Conservation (phyloP, 768 basidiomycete species). For the Suillus clintonianus region DNA sequence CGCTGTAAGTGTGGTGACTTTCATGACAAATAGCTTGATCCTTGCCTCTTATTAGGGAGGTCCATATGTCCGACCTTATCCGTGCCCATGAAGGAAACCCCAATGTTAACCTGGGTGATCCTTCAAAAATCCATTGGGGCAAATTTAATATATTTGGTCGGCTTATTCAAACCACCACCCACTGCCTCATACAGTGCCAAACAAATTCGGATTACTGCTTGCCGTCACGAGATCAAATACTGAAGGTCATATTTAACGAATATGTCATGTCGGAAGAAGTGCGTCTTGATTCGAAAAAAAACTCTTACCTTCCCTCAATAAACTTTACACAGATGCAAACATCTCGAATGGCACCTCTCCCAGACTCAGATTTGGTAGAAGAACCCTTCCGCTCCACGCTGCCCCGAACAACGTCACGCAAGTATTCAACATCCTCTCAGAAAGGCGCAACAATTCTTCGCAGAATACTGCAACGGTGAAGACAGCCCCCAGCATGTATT, state of each 20-base stretch:
- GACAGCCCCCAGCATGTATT: conserved; percentile 15
- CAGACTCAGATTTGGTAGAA: conserved; percentile 41
- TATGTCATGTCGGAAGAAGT: conserved; percentile 75
- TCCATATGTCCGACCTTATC: conserved; percentile 88
- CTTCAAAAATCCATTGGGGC: conserved; percentile 86
- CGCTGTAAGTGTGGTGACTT: conserved; percentile 51
- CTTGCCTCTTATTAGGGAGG: conserved; percentile 56
- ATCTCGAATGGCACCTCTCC: conserved; percentile 57
- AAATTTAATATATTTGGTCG: conserved; percentile 93
- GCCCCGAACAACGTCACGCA: conserved; percentile 33
- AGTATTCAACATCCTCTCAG: conserved; percentile 29
- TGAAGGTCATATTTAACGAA: conserved; percentile 54
- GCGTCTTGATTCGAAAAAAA: conserved; percentile 17
- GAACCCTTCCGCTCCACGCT: conserved; percentile 40
- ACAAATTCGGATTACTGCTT: conserved; percentile 61
- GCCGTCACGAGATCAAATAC: conserved; percentile 53
- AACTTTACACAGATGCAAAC: conserved; percentile 59
- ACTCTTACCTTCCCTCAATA: conserved; percentile 1
- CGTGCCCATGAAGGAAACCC: conserved; percentile 84
- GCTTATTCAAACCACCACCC: conserved; percentile 74
- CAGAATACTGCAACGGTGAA: conserved; percentile 50
- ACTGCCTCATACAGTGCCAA: conserved; percentile 78
- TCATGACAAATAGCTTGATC: conserved; percentile 7
- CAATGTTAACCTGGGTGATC: conserved; percentile 66
- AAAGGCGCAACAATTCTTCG: conserved; percentile 50